Conservation (phyloP, 1,284 basidiomycete genomes). For the Tylopilus sp. region DNA sequence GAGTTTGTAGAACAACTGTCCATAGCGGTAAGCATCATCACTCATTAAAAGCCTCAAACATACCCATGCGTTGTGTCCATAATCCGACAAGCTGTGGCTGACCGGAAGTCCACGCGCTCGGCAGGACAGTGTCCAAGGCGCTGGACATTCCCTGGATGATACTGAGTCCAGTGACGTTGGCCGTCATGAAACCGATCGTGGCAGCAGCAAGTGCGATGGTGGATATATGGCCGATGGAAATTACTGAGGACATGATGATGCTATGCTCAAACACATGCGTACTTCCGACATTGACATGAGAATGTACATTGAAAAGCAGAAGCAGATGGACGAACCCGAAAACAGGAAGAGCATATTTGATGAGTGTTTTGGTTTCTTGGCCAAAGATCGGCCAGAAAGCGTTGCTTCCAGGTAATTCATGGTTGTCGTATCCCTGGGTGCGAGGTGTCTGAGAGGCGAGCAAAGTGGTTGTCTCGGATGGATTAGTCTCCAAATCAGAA, state of each 20-base stretch:
- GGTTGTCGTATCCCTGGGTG: slow-evolving; percentile 41
- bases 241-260: slow-evolving; percentile 69
- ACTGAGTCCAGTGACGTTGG: slow-evolving; percentile 67
- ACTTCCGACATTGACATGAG: slow-evolving; percentile 35
- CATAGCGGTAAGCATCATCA: not conserved
- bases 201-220: slow-evolving; percentile 82
- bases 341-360: slow-evolving; percentile 67
- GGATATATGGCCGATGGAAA: slow-evolving; percentile 84
- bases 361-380: slow-evolving; percentile 57
- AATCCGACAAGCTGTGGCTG: slow-evolving; percentile 84
- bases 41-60: slow-evolving; percentile 22
- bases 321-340: slow-evolving; percentile 49
- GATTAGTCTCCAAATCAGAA: not conserved
- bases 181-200: slow-evolving; percentile 87
- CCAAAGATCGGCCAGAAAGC: slow-evolving; percentile 39
- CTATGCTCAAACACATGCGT: slow-evolving; percentile 77
- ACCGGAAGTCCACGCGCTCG: slow-evolving; percentile 86
- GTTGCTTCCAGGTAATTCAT: slow-evolving; percentile 15
- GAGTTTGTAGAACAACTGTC: slow-evolving; percentile 65
- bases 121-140: slow-evolving; percentile 87
- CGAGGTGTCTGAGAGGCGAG: slow-evolving; percentile 52
- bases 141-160: slow-evolving; percentile 85
- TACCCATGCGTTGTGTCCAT: slow-evolving; percentile 88
- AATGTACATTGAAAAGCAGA: not conserved
- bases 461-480: slow-evolving; percentile 34